A percentile compares a stretch with the other conserved stretches of the same genome.
These are phyloP conservation scores for Ophiocordyceps australis DNA, from an alignment of 2,329 filamentous ascomycete genomes.

Conservation along the genomic window DNA sequence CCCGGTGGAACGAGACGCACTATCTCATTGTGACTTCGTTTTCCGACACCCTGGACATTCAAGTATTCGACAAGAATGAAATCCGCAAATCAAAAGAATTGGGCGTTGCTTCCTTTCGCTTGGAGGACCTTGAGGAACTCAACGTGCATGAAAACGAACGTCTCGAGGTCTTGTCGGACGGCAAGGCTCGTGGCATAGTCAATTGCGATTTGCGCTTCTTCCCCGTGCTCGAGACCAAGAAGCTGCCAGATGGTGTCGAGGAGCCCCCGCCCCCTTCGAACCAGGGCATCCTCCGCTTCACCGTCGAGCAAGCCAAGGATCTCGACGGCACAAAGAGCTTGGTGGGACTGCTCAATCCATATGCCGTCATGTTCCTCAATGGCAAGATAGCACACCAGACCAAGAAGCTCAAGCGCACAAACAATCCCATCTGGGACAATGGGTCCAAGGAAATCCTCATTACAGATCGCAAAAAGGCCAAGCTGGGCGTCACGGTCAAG, in stretches of 20 bases:
- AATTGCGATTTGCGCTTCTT: conserved; percentile 84
- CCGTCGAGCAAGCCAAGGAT: conserved; percentile 90
- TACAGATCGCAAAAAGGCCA: conserved; percentile 79
- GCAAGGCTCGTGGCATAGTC: conserved; percentile 65
- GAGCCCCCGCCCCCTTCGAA: conserved; percentile 76
- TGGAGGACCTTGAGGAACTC: conserved; percentile 67
- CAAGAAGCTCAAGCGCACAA: conserved; percentile 88
- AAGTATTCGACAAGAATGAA: conserved; percentile 86
- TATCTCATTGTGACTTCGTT: conserved; percentile 90
- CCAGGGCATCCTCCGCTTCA: conserved; percentile 87
- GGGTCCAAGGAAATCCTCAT: conserved; percentile 88
- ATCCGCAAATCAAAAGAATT: conserved; percentile 93
- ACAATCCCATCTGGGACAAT: conserved; percentile 92
- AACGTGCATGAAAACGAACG: conserved; percentile 68
- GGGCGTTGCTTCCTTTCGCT: conserved; percentile 65
- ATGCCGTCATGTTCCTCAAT: conserved; percentile 75
- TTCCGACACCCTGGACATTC: conserved; percentile 70
- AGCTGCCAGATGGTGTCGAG: conserved; percentile 56
- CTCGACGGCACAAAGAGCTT: conserved; percentile 84
- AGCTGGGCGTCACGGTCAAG: conserved; percentile 82
- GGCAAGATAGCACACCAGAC: conserved; percentile 80
- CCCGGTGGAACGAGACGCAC: conserved; percentile 91
- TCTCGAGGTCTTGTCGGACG: conserved; percentile 69
- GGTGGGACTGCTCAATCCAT: conserved; percentile 80
- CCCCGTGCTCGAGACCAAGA: conserved; percentile 63